phyloP scores from a whole-genome alignment of 2,329 filamentous ascomycete species.

The Fusarium globosum region DNA sequence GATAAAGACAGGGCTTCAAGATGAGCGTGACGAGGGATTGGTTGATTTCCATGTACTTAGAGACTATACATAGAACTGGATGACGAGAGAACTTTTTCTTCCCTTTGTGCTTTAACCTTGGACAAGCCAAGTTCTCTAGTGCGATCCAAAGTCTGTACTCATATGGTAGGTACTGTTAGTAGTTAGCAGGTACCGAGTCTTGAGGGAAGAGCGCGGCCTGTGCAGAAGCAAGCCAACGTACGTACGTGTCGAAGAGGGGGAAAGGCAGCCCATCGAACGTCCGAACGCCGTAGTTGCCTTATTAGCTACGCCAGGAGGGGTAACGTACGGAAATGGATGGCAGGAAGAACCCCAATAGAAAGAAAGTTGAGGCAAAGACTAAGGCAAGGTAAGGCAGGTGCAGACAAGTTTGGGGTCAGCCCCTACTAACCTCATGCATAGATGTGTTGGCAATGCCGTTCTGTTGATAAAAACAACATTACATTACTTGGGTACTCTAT shows the following conservation, averaged over 20 bases:
- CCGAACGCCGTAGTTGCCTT: slow-evolving; percentile 25
- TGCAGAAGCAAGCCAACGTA: slow-evolving; percentile 12
- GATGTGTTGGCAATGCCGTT: slow-evolving; percentile 79
- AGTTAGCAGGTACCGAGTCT: not conserved
- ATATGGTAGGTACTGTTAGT: not conserved
- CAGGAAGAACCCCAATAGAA: slow-evolving; percentile 33
- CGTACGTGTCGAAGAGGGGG: slow-evolving; percentile 30
- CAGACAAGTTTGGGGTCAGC: slow-evolving; percentile 38
- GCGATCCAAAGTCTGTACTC: not conserved
- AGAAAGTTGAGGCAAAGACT: slow-evolving; percentile 42
- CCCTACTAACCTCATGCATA: slow-evolving; percentile 71
- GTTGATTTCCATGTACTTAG: not conserved
- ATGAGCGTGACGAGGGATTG: slow-evolving; percentile 8
- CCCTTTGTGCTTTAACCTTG: slow-evolving; percentile 2
- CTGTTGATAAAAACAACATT: slow-evolving; percentile 58
- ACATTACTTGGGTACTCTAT: slow-evolving; percentile 29
- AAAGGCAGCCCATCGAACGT: slow-evolving; percentile 16
- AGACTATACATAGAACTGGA: slow-evolving; percentile 11
- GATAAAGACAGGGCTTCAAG: slow-evolving; percentile 29
- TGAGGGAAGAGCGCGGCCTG: slow-evolving; percentile 12
- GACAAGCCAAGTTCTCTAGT: not conserved
- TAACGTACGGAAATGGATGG: slow-evolving; percentile 26
- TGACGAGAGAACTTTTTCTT: not conserved
- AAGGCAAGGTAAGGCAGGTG: slow-evolving; percentile 34
- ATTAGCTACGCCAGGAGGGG: slow-evolving; percentile 24